Evolutionary conservation across 805 yeast species (phyloP).

Genomic region (Wickerhamomyces mucosus): DNA sequence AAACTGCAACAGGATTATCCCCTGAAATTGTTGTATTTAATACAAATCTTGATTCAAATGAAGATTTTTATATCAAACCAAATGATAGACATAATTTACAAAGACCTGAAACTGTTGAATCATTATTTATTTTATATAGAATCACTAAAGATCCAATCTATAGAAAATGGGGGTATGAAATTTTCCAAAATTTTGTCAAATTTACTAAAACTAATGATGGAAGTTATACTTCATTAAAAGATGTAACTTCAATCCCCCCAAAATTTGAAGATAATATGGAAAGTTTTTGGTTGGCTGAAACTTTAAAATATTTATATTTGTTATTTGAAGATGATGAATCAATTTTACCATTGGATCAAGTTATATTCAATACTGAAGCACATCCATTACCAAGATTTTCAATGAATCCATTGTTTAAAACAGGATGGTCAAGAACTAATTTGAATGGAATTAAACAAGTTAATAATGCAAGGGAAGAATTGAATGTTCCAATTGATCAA

Average conservation of each 20-base stretch:
- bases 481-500: no score
- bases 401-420: slow-evolving; percentile 38
- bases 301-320: slow-evolving; percentile 75
- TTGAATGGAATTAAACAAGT: slow-evolving; percentile 14
- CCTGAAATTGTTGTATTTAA: slow-evolving; percentile 90
- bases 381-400: slow-evolving; percentile 81
- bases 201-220: slow-evolving; percentile 42
- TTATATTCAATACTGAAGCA: slow-evolving; percentile 87
- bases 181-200: slow-evolving; percentile 60
- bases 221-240: slow-evolving; percentile 55
- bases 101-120: slow-evolving; percentile 91
- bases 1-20: slow-evolving; percentile 63
- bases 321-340: slow-evolving; percentile 63
- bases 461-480: slow-evolving; percentile 4
- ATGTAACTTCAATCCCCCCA: slow-evolving; percentile 53
- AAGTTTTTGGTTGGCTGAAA: slow-evolving; percentile 91
- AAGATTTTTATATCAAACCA: slow-evolving; percentile 62
- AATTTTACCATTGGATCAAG: slow-evolving; percentile 53
- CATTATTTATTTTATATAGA: slow-evolving; percentile 70
- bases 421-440: slow-evolving; percentile 47
- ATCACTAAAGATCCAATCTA: slow-evolving; percentile 74
- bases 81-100: slow-evolving; percentile 77
- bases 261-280: slow-evolving; percentile 64
- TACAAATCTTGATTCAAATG: slow-evolving; percentile 30
- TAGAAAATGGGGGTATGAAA: slow-evolving; percentile 85